Percentiles rank a stretch among this genome's conserved stretches.
These are phyloP conservation scores for Cucurbita ficifolia DNA, from an alignment of 306 rosid species.

Conservation along the genomic window DNA sequence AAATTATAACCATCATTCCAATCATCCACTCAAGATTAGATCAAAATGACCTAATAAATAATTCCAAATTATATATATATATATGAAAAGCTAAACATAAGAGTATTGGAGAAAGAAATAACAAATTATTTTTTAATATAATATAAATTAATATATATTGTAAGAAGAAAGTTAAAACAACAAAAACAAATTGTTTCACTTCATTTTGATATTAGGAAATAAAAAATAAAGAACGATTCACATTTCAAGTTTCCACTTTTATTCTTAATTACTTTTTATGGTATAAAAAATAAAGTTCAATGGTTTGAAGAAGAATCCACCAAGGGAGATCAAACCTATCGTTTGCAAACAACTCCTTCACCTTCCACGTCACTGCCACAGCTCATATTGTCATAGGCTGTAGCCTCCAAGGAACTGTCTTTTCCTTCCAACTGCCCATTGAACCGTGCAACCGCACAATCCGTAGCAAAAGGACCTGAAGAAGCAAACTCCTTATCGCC, in stretches of 20 bases:
- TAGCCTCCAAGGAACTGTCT: background rate
- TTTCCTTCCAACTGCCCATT: background rate
- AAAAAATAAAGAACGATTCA: background rate
- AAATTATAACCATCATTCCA: no score
- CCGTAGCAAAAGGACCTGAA: conserved; percentile 17
- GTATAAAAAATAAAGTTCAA: background rate
- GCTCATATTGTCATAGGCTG: conserved; percentile 8
- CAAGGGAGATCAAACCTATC: background rate
- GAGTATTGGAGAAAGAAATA: background rate
- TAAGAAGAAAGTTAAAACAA: background rate
- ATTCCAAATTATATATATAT: no score
- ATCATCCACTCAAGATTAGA: no score
- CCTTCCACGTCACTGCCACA: conserved; percentile 22
- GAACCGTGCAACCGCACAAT: conserved; percentile 17
- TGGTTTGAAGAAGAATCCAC: background rate
- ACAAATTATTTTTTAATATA: background rate
- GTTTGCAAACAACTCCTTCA: conserved; percentile 29
- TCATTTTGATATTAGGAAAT: background rate
- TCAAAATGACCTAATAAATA: no score
- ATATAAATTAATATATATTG: background rate
- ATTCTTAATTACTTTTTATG: background rate
- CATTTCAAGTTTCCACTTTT: background rate
- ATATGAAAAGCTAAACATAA: no score
- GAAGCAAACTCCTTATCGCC: conserved; percentile 21
- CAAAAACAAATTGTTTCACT: background rate